Conservation (phyloP, 192 early-diverging fungal species). For the Linnemannia hyalina region DNA sequence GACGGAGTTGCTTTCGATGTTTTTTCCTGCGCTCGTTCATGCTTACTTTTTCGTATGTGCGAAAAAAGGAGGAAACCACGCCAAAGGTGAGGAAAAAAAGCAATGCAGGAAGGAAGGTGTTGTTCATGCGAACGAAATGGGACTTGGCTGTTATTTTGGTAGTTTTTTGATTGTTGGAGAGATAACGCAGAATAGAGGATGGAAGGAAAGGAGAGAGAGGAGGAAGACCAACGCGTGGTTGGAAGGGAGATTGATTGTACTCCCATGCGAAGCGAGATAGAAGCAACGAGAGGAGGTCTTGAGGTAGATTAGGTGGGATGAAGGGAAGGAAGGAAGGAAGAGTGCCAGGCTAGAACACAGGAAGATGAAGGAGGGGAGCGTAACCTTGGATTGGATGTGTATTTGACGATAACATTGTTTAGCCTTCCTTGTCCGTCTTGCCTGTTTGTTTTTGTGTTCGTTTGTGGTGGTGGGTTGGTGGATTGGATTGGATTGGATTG, state of each 20-base stretch:
- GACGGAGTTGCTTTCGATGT: background rate
- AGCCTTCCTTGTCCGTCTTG: background rate
- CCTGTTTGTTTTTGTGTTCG: background rate
- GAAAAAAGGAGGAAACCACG: background rate
- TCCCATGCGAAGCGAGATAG: background rate
- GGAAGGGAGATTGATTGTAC: conserved; percentile 3
- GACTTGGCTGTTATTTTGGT: background rate
- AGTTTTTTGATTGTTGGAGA: background rate
- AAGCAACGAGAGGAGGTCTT: background rate
- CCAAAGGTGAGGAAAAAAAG: too few relatives aligned
- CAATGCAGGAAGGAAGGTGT: too few relatives aligned
- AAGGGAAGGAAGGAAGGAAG: background rate
- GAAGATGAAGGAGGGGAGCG: background rate
- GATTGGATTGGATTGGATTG: background rate
- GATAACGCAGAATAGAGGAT: background rate
- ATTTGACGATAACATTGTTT: background rate
- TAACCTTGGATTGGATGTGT: background rate
- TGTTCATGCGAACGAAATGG: too few relatives aligned
- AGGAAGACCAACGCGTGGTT: background rate
- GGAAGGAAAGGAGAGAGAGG: background rate
- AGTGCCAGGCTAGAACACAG: background rate
- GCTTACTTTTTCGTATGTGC: background rate
- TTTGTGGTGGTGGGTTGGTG: background rate
- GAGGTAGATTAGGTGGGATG: background rate
- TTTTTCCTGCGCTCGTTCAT: background rate